Conservation (phyloP, 345 rosid genomes). For the Punica granatum region DNA sequence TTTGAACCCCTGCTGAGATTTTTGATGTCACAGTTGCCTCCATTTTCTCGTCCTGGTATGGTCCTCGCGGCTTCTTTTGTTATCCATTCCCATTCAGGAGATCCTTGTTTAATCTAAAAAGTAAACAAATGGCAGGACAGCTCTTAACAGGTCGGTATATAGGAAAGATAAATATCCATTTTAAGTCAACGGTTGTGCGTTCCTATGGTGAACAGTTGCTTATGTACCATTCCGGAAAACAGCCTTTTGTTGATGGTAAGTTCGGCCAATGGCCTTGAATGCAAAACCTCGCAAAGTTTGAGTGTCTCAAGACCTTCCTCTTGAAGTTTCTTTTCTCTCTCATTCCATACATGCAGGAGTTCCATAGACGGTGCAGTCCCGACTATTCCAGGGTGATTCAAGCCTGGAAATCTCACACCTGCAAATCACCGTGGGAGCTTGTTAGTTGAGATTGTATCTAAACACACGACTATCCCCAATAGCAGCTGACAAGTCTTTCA, state of each 20-base stretch:
- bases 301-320: slow-evolving; percentile 43
- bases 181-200: too few species aligned
- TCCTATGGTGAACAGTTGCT: neutral
- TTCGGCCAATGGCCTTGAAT: slow-evolving; percentile 68
- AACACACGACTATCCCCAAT: neutral
- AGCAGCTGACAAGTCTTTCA: neutral
- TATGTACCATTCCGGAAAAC: slow-evolving; percentile 57
- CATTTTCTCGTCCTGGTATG: slow-evolving; percentile 88
- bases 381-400: slow-evolving; percentile 78
- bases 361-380: slow-evolving; percentile 89
- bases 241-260: slow-evolving; percentile 72
- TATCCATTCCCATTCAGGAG: slow-evolving; percentile 72
- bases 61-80: slow-evolving; percentile 77
- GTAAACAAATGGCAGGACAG: neutral
- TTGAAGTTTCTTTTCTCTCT: slow-evolving; percentile 65
- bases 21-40: slow-evolving; percentile 93
- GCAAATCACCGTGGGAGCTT: neutral
- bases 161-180: too few species aligned
- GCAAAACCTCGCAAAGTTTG: slow-evolving; percentile 72
- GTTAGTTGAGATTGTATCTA: neutral
- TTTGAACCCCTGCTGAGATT: slow-evolving; percentile 86
- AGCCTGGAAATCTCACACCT: slow-evolving; percentile 88
- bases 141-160: neutral
- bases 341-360: slow-evolving; percentile 70
- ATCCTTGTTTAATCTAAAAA: slow-evolving; percentile 51